Evolutionary conservation across 306 rosid species (phyloP), one percentile per base, ranked within the genome.

Genomic region (Fragaria vesca): DNA sequence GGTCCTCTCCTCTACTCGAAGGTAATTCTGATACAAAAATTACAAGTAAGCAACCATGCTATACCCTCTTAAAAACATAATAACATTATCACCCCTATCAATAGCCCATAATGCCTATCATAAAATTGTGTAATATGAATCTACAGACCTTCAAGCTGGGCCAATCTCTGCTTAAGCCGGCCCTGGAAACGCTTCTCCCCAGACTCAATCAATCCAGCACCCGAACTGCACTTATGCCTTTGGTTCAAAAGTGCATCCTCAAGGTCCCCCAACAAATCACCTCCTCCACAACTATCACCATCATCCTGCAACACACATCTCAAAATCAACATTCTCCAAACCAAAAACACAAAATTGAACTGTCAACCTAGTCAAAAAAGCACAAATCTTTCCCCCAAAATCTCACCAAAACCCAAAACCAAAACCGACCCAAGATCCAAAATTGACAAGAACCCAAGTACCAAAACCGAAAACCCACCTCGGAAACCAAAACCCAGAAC

Each of bases 1-100:
- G 83, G 79, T 93, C 96, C 78, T 96, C 99, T 69, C 98, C 99
- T 85, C 92, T 89, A 78, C 84, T 93, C 82, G 99, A 90, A 79
- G 99, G 99, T 83, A 96, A 86, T 78, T 83, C 98, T 96, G 91
- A 78, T 83, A 85, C 76, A 80, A 85, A 85, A 84, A 85, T 20
- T 57, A 86, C 51, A 48, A 78, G 46, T 30, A 36, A 55, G 58
- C 80, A 66, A 84, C 83, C 62, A 75, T 71, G 24, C 30, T 38
- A 4, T 4, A n/a, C 38, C 12, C n/a, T 15, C 30, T 30, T 13
- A 11, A 5, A 11, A 47, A 50, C 74, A 73, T 10, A 40, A 21
- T 9, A 26, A 8, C 75, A 58, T 6, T 8, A 60, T 21, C 4
- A 61, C 30, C 78, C 78, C 69, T 42, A 74, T 17, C 11, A 1